A percentile compares a stretch with the other conserved stretches of the same genome.
These are phyloP conservation scores for Diaporthe eres DNA, from an alignment of 2,329 filamentous ascomycete species.

Conservation along the genomic window DNA sequence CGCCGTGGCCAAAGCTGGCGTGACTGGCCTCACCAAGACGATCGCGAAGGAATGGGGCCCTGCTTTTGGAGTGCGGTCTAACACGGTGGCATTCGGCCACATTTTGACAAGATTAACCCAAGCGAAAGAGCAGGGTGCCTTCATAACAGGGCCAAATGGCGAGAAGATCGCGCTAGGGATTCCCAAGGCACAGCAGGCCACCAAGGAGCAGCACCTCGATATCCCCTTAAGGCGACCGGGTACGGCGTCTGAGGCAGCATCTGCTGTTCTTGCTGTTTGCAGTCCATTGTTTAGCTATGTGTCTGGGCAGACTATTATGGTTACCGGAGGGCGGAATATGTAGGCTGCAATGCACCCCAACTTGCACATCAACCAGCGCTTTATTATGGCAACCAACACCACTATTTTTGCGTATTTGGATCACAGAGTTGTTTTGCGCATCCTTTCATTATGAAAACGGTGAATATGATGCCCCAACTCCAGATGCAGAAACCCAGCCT, in stretches of 20 bases:
- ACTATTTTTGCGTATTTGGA: neutral
- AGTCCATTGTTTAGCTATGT: slow-evolving; percentile 90
- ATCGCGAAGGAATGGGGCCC: slow-evolving; percentile 95
- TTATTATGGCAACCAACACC: neutral
- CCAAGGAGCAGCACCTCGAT: slow-evolving; percentile 69
- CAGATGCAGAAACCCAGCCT: slow-evolving; percentile 45
- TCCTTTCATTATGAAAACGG: slow-evolving; percentile 22
- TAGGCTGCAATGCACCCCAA: slow-evolving; percentile 47
- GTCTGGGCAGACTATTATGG: slow-evolving; percentile 87
- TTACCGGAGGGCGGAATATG: slow-evolving; percentile 82
- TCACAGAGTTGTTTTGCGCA: neutral
- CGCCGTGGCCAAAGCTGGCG: slow-evolving; percentile 85
- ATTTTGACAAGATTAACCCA: slow-evolving; percentile 86
- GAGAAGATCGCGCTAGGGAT: slow-evolving; percentile 83
- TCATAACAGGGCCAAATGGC: slow-evolving; percentile 82
- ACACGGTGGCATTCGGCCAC: slow-evolving; percentile 87
- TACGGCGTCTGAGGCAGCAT: slow-evolving; percentile 84
- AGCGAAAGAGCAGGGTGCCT: slow-evolving; percentile 87
- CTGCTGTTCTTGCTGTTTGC: slow-evolving; percentile 81
- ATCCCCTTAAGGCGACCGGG: slow-evolving; percentile 85
- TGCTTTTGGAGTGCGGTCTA: slow-evolving; percentile 83
- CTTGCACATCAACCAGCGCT: neutral
- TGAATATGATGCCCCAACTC: slow-evolving; percentile 35
- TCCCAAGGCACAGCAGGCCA: slow-evolving; percentile 70
- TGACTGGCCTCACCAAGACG: slow-evolving; percentile 87